phyloP scores from a whole-genome alignment of 1,284 basidiomycete genomes.

The Trametes versicolor region DNA sequence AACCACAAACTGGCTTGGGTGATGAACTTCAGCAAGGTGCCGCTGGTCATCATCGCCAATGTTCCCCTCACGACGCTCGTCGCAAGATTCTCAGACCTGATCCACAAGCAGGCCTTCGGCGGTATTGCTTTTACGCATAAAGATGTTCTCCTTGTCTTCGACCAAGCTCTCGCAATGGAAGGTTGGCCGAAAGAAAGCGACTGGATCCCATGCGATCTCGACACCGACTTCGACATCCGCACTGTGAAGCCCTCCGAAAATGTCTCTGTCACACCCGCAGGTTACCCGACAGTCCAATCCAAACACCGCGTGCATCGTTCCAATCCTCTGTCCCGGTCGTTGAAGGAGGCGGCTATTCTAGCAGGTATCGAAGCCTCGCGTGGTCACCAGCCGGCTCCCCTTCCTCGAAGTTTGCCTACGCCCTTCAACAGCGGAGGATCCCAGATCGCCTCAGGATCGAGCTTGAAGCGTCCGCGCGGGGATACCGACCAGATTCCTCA shows the following conservation, averaged over 20 bases:
- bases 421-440: too few species aligned
- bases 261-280: not conserved
- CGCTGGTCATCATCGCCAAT: not conserved
- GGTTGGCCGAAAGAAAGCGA: slow-evolving; percentile 23
- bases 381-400: too few species aligned
- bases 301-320: not conserved
- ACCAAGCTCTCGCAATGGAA: slow-evolving; percentile 8
- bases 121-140: slow-evolving; percentile 6
- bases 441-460: not conserved
- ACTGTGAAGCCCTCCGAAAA: not conserved
- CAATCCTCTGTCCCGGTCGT: not conserved
- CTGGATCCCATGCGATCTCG: not conserved
- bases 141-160: slow-evolving; percentile 15
- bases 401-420: too few species aligned
- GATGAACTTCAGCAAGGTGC: too few species aligned
- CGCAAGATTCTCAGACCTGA: not conserved
- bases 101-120: too few species aligned
- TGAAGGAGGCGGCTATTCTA: not conserved
- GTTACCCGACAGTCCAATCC: not conserved
- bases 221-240: not conserved
- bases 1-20: not conserved
- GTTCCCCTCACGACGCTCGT: not conserved
- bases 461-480: not conserved
- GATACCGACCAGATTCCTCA: not conserved
- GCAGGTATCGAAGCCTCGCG: not conserved